Conservation (phyloP, 257 asterid species). For the Coffea canephora region DNA sequence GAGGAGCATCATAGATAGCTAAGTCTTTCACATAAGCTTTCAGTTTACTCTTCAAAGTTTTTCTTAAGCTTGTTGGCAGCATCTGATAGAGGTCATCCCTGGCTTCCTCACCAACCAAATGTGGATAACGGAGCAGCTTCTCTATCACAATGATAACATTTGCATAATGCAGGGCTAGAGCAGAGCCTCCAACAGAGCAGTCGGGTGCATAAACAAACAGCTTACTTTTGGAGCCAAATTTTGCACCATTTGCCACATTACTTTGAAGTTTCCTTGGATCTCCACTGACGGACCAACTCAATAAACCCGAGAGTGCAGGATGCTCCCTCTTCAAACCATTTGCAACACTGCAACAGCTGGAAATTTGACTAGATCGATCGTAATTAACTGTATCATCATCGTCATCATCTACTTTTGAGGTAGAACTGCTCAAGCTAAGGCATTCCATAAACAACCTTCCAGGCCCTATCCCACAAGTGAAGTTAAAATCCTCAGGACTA, state of each 20-base stretch:
- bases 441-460: constrained; percentile 79
- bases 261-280: constrained; percentile 26
- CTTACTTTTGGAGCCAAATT: constrained; percentile 42
- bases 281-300: constrained; percentile 27
- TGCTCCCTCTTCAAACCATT: constrained; percentile 42
- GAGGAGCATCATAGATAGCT: constrained; percentile 77
- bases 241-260: constrained; percentile 18
- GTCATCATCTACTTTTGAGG: constrained; percentile 49
- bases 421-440: constrained; percentile 58
- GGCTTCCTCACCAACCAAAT: constrained; percentile 88
- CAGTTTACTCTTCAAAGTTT: constrained; percentile 49
- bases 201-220: constrained; percentile 50
- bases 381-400: constrained; percentile 40
- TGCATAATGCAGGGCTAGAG: constrained; percentile 82
- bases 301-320: constrained; percentile 23
- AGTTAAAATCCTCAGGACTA: constrained; percentile 61
- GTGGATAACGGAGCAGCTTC: constrained; percentile 79
- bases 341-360: constrained; percentile 46
- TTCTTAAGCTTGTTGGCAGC: constrained; percentile 85
- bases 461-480: constrained; percentile 74
- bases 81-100: constrained; percentile 86
- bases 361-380: constrained; percentile 60
- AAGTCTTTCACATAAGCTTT: constrained; percentile 55
- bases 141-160: constrained; percentile 73
- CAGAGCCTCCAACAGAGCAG: constrained; percentile 83